Percentiles rank a stretch among this genome's conserved stretches.
phyloP scores from a whole-genome alignment of 306 rosid species.

The Quercus cerris region DNA sequence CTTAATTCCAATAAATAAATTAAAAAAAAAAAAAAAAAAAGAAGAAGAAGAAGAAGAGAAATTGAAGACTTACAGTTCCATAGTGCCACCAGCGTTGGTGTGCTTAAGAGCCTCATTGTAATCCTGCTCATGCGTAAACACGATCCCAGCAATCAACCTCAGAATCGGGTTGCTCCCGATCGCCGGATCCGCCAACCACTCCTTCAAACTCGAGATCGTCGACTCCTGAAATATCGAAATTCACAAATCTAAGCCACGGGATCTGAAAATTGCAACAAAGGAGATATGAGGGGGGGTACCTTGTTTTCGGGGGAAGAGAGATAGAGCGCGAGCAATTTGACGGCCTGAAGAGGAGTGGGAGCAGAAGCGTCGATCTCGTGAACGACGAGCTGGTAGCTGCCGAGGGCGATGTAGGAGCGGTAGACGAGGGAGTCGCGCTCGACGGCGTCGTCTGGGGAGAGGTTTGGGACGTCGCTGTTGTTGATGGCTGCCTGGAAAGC shows the following conservation, averaged over 20 bases:
- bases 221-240: conserved; percentile 46
- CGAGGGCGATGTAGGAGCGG: conserved; percentile 91
- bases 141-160: conserved; percentile 76
- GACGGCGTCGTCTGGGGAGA: conserved; percentile 69
- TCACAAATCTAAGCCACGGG: background rate
- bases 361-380: conserved; percentile 82
- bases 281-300: conserved; percentile 25
- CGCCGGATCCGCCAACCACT: conserved; percentile 84
- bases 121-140: conserved; percentile 85
- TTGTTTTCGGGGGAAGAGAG: conserved; percentile 63
- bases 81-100: conserved; percentile 90
- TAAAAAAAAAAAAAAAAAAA: background rate
- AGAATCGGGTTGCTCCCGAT: conserved; percentile 66
- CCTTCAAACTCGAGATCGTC: conserved; percentile 60
- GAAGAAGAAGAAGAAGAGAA: too few relatives aligned
- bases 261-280: background rate
- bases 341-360: conserved; percentile 91
- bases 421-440: conserved; percentile 78
- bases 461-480: conserved; percentile 67
- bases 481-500: conserved; percentile 92
- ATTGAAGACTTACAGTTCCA: conserved; percentile 67
- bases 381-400: conserved; percentile 72
- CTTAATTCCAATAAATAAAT: background rate
- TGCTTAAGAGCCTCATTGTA: conserved; percentile 86
- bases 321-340: conserved; percentile 85